Conservation (phyloP, 805 yeast species). For the Saturnispora silvae region DNA sequence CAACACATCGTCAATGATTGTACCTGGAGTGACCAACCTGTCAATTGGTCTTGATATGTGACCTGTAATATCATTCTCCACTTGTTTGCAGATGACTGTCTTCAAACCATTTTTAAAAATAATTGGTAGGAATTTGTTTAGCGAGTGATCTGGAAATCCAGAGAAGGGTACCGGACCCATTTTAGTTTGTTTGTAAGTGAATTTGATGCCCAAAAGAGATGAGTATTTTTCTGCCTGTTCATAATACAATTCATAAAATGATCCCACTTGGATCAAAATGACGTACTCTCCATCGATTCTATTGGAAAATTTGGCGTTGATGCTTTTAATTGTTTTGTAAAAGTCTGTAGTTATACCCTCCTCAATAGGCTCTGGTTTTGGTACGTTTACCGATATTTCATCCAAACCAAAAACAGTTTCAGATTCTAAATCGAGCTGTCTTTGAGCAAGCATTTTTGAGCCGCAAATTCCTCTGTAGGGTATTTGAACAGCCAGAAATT, state of each 20-base stretch:
- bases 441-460: too few relatives aligned
- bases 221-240: constrained; percentile 77
- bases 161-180: constrained; percentile 62
- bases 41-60: constrained; percentile 58
- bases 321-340: constrained; percentile 23
- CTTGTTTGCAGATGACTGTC: constrained; percentile 80
- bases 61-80: constrained; percentile 19
- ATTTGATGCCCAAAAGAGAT: constrained; percentile 57
- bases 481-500: too few relatives aligned
- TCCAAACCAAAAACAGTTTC: too few relatives aligned
- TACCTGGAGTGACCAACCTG: constrained; percentile 85
- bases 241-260: constrained; percentile 79
- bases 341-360: constrained; percentile 20
- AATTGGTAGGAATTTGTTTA: constrained; percentile 62
- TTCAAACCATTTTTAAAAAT: constrained; percentile 59
- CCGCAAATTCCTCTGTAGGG: too few relatives aligned
- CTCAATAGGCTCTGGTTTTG: too few relatives aligned
- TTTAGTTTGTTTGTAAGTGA: constrained; percentile 45
- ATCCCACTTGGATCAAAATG: constrained; percentile 72
- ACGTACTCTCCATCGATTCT: constrained; percentile 30
- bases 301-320: constrained; percentile 17
- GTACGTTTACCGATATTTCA: too few relatives aligned
- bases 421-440: too few relatives aligned
- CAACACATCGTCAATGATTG: constrained; percentile 78
- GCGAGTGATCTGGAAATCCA: constrained; percentile 72